Base-by-base conservation (phyloP, 345 rosid species). In the Adansonia digitata region DNA sequence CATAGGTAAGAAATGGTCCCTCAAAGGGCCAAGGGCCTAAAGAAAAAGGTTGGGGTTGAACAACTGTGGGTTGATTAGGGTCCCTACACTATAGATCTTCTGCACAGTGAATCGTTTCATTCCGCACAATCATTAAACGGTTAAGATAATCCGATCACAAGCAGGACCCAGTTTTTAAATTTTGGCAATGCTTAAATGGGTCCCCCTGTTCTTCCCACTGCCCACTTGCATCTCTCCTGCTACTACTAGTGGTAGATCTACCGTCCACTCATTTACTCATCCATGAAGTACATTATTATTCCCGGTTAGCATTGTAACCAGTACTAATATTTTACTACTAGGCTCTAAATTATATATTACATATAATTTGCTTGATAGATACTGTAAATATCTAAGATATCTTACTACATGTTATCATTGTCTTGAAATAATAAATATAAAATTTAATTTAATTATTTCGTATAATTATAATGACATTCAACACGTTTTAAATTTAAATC, bases 61-160 rank as follows among this genome's bases (percentile, higher is more conserved):
- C 20, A 11, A 20, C 4, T n/a, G 49, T 39, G 40, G 29, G 45
- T 1, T 8, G 42, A 72, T 20, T 31, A 26, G 78, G 71, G 76
- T 37, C 76, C 82, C 82, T 27, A 34, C 35, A 13, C 1, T 24
- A 8, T 29, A 52, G 78, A 79, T 71, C 72, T 62, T 51, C 65
- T 35, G 34, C 13, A 45, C 42, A 12, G 12, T 18, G 11, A 18
- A 10, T 22, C 22, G 15, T 39, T 52, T 5, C 51, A 40, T 26
- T 69, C 14, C 18, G 29, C 69, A 26, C 70, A 75, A 73, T 73
- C 62, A 63, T 35, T 64, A 39, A 53, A 56, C 60, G 68, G 76
- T 64, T 66, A 20, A 48, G 63, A 75, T 75, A 26, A 64, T 63
- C 75, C 73, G 26, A 57, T 72, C 59, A 27, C 55, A 48, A 56